A percentile compares a stretch with the other conserved stretches of the same genome.
phyloP scores from a whole-genome alignment of 169 alveolate genomes.

The Babesia caballi region DNA sequence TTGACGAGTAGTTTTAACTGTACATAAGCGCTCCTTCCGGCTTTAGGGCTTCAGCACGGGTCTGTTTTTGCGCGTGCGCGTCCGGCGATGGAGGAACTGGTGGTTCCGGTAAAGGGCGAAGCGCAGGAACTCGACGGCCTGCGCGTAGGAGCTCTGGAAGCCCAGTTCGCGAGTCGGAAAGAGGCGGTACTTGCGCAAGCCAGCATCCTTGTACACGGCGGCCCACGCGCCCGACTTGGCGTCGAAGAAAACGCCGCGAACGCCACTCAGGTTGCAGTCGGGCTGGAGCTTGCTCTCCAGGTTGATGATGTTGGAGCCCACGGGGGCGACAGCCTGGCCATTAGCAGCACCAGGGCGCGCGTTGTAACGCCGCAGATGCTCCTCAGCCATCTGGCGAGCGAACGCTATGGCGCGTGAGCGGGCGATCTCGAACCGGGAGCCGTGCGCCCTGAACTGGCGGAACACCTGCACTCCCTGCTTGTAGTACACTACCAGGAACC shows the following conservation, averaged over 20 bases:
- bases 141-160: slow-evolving; percentile 67
- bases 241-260: slow-evolving; percentile 74
- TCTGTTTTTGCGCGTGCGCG: slow-evolving; percentile 65
- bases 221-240: slow-evolving; percentile 65
- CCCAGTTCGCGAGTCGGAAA: slow-evolving; percentile 65
- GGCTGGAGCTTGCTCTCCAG: slow-evolving; percentile 67
- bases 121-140: slow-evolving; percentile 71
- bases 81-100: slow-evolving; percentile 71
- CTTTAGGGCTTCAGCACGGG: slow-evolving; percentile 59
- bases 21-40: no score
- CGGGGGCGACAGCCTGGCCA: not conserved
- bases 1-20: no score
- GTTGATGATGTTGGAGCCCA: slow-evolving; percentile 47
- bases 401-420: slow-evolving; percentile 65
- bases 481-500: slow-evolving; percentile 70
- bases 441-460: slow-evolving; percentile 62
- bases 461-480: slow-evolving; percentile 77
- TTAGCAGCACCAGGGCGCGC: slow-evolving; percentile 22
- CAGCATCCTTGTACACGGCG: slow-evolving; percentile 68
- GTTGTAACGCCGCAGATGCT: slow-evolving; percentile 31
- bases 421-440: slow-evolving; percentile 62
- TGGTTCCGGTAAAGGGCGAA: slow-evolving; percentile 66
- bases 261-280: slow-evolving; percentile 75
- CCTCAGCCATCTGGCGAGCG: slow-evolving; percentile 67
- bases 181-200: slow-evolving; percentile 68